phyloP scores from a whole-genome alignment of 441 rosid genomes.

The Arabidopsis hybrid region DNA sequence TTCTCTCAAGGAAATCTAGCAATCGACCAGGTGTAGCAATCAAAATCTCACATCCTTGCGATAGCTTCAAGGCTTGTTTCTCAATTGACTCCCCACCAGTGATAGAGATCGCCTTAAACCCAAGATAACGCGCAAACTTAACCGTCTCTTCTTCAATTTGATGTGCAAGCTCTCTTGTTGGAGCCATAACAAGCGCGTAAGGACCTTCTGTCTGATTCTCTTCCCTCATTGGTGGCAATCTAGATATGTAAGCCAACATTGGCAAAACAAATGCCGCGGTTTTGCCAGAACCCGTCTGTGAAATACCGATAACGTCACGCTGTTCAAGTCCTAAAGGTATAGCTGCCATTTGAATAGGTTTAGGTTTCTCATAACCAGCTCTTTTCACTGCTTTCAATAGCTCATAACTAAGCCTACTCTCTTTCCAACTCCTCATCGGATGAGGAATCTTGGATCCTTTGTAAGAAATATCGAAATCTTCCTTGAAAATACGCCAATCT shows the following conservation, averaged over 20 bases:
- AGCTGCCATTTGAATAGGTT: constrained; percentile 90
- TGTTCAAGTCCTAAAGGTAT: constrained; percentile 87
- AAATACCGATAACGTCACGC: constrained; percentile 89
- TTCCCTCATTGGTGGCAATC: constrained; percentile 77
- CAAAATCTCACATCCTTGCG: constrained; percentile 94
- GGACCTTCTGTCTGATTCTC: constrained; percentile 89
- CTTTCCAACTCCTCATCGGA: constrained; percentile 87
- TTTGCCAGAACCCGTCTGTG: constrained; percentile 92
- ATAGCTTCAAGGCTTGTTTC: constrained; percentile 85
- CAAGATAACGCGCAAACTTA: constrained; percentile 85
- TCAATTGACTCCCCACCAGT: constrained; percentile 95
- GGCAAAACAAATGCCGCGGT: constrained; percentile 94
- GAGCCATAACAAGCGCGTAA: constrained; percentile 88
- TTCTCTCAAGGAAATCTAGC: constrained; percentile 84
- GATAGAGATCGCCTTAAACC: constrained; percentile 81
- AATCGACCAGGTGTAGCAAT: constrained; percentile 89
- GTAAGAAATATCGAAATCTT: constrained; percentile 84
- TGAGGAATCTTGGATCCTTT: constrained; percentile 88
- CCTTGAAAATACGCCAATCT: constrained; percentile 95
- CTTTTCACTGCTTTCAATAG: constrained; percentile 81
- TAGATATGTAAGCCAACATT: constrained; percentile 85
- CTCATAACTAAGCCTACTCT: constrained; percentile 72
- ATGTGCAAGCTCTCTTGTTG: constrained; percentile 86
- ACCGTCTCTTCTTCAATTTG: constrained; percentile 94
- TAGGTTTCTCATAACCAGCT: constrained; percentile 81